Percentiles rank a stretch among this genome's conserved stretches.
Evolutionary conservation across 768 basidiomycete species (phyloP).

Genomic region (Russula sp.): DNA sequence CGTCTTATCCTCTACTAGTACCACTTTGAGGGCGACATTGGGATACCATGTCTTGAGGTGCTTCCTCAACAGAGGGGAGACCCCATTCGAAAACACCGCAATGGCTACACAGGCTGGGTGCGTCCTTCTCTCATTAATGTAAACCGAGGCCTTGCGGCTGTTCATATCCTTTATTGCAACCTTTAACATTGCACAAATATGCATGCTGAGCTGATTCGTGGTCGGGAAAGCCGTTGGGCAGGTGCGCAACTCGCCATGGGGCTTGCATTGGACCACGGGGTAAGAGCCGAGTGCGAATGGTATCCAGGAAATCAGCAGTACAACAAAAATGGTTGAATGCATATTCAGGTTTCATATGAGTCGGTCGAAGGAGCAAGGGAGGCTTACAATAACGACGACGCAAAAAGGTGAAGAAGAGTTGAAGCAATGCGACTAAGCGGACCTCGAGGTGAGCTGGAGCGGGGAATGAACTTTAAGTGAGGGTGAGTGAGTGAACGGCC

Average conservation of each 20-base stretch:
- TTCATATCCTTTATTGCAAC: neutral
- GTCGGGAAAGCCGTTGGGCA: constrained; percentile 20
- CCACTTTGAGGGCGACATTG: neutral
- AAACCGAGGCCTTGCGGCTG: neutral
- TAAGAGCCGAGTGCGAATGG: constrained; percentile 28
- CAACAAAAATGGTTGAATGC: too few species aligned
- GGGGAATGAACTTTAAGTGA: too few species aligned
- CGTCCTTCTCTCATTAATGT: neutral
- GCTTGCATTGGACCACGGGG: constrained; percentile 28
- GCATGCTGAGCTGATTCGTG: constrained; percentile 27
- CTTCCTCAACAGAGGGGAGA: neutral
- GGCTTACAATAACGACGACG: too few species aligned
- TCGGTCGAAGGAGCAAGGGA: too few species aligned
- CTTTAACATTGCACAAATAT: too few species aligned
- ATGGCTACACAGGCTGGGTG: neutral
- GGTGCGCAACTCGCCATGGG: constrained; percentile 28
- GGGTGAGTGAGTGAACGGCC: too few species aligned
- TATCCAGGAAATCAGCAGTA: constrained; percentile 31
- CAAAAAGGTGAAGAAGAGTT: too few species aligned
- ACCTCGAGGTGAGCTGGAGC: neutral
- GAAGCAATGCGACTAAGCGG: too few species aligned
- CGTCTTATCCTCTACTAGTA: neutral
- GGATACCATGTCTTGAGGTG: neutral
- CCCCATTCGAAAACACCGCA: neutral
- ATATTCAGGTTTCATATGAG: too few species aligned